Percentiles rank a stretch among this genome's conserved stretches.
These are phyloP conservation scores for Vaccinium myrtillus DNA, from an alignment of 148 eudicot genomes.

Conservation along the genomic window DNA sequence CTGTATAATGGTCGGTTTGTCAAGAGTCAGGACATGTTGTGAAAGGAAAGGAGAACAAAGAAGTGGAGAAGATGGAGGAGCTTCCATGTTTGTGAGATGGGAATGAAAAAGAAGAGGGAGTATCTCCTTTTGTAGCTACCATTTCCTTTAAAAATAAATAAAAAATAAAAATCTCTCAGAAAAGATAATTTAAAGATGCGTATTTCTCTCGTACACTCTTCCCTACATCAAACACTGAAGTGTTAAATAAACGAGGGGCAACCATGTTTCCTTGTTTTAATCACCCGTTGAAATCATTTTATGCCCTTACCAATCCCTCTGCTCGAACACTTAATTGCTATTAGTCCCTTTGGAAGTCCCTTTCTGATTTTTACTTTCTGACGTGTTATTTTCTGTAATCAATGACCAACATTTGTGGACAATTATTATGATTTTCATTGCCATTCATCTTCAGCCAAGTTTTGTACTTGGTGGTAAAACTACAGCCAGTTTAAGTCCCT, in stretches of 20 bases:
- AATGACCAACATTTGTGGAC: neutral
- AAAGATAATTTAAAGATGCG: neutral
- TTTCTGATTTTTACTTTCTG: neutral
- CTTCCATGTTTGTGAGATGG: neutral
- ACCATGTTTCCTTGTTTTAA: neutral
- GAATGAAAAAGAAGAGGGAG: neutral
- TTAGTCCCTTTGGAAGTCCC: neutral
- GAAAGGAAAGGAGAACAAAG: neutral
- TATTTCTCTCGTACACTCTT: neutral
- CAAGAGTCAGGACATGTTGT: too few species aligned
- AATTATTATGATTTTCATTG: neutral
- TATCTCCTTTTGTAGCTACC: neutral
- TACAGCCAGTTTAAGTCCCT: neutral
- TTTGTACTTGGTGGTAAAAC: neutral
- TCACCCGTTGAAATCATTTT: neutral
- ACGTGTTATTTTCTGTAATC: neutral
- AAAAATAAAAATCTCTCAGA: neutral
- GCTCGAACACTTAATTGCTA: neutral
- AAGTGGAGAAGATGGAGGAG: neutral
- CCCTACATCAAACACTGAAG: neutral
- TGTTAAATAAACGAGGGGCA: neutral
- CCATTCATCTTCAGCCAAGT: neutral
- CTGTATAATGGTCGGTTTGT: neutral
- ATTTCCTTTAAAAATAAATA: neutral
- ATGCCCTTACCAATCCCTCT: neutral